phyloP scores from a whole-genome alignment of 2,329 filamentous ascomycete species.

The Diaporthe sp. region DNA sequence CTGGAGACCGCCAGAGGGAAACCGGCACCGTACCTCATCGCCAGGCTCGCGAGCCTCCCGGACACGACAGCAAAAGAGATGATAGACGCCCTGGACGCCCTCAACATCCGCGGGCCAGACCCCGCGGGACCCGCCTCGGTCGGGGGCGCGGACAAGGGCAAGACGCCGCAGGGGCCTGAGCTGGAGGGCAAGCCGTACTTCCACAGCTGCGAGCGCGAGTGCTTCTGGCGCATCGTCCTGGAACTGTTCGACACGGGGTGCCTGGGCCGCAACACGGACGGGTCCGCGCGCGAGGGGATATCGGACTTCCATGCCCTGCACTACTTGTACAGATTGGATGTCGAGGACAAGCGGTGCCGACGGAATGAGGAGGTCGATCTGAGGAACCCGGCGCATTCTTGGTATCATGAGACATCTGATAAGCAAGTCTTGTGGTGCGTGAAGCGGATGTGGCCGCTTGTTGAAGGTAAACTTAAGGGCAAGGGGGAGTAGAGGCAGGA shows the following conservation, averaged over 20 bases:
- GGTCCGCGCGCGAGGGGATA: conserved; percentile 18
- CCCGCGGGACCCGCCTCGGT: not conserved
- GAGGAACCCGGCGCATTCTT: conserved; percentile 26
- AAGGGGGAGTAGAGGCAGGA: not conserved
- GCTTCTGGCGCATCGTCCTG: conserved; percentile 32
- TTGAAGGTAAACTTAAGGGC: conserved; percentile 2
- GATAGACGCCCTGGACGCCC: conserved; percentile 15
- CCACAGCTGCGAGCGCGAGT: conserved; percentile 28
- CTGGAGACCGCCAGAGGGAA: conserved; percentile 7
- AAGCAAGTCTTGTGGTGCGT: conserved; percentile 28
- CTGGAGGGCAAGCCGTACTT: conserved; percentile 25
- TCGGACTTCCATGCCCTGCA: conserved; percentile 35
- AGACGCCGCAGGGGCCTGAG: not conserved
- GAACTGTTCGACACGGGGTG: conserved; percentile 27
- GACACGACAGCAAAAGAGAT: conserved; percentile 22
- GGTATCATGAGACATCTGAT: conserved; percentile 37
- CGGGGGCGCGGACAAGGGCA: not conserved
- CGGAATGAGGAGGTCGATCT: conserved; percentile 30
- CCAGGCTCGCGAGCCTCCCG: conserved; percentile 22
- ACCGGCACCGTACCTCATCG: conserved; percentile 9
- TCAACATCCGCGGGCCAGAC: conserved; percentile 2
- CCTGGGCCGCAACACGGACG: conserved; percentile 21
- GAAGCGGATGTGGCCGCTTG: conserved; percentile 26
- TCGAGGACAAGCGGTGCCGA: conserved; percentile 28
- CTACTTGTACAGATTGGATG: conserved; percentile 34